Percentiles rank a stretch among this genome's conserved stretches.
These are phyloP conservation scores for Nitzschia sp. DNA, from an alignment of 108 stramenopile genomes.

Conservation along the genomic window DNA sequence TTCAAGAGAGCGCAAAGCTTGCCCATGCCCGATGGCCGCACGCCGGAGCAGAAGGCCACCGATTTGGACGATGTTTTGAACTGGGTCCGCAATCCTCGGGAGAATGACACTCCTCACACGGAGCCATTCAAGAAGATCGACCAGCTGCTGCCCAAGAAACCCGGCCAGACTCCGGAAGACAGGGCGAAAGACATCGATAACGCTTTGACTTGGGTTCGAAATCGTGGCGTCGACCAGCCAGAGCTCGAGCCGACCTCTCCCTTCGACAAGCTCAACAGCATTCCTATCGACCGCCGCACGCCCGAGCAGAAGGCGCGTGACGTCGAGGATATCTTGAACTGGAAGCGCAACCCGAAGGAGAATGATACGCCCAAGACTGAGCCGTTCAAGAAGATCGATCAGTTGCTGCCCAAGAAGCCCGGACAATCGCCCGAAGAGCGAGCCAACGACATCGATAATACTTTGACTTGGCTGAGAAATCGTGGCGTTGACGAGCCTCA, in stretches of 20 bases:
- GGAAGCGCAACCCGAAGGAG: constrained; percentile 37
- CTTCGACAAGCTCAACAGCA: constrained; percentile 18
- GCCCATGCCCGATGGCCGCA: constrained; percentile 16
- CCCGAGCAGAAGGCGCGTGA: constrained; percentile 26
- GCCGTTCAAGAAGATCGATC: constrained; percentile 20
- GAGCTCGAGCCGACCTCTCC: neutral
- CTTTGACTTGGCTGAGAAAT: constrained; percentile 36
- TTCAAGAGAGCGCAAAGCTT: neutral
- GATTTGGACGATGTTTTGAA: constrained; percentile 10
- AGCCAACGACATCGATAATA: constrained; percentile 39
- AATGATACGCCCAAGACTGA: constrained; percentile 20
- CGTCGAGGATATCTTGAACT: constrained; percentile 28
- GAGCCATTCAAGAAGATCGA: constrained; percentile 23
- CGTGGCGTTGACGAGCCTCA: constrained; percentile 34
- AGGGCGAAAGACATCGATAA: constrained; percentile 38
- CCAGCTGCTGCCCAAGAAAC: constrained; percentile 26
- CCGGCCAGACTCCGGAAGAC: constrained; percentile 24
- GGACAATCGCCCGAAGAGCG: constrained; percentile 24
- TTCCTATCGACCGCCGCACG: constrained; percentile 19
- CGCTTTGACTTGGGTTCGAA: constrained; percentile 37
- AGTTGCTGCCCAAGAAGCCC: constrained; percentile 29
- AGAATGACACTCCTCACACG: constrained; percentile 1
- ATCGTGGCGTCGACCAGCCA: constrained; percentile 13
- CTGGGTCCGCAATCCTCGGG: constrained; percentile 26
- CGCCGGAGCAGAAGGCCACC: neutral